phyloP scores from a whole-genome alignment of 768 basidiomycete species.

The Ephemerocybe angulata region DNA sequence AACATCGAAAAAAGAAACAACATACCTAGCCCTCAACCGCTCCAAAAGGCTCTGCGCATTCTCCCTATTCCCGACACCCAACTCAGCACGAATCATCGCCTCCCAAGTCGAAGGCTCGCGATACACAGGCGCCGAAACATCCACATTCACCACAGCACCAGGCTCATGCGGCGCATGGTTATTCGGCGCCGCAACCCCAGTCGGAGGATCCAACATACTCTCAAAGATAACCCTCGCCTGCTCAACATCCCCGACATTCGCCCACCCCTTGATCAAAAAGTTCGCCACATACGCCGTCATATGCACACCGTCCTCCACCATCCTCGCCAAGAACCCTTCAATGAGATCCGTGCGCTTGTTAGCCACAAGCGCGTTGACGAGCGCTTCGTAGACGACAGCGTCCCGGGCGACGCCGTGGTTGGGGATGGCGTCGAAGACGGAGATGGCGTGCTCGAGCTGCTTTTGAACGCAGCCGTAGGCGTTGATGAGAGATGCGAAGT shows the following conservation, averaged over 20 bases:
- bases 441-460: constrained; percentile 72
- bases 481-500: constrained; percentile 82
- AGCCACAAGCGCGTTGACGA: constrained; percentile 82
- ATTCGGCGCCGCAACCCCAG: constrained; percentile 81
- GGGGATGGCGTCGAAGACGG: constrained; percentile 72
- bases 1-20: constrained; percentile 6
- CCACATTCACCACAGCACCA: constrained; percentile 26
- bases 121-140: constrained; percentile 61
- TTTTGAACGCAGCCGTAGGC: constrained; percentile 80
- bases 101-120: constrained; percentile 96
- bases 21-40: constrained; percentile 69
- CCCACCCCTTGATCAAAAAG: constrained; percentile 68
- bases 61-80: constrained; percentile 71
- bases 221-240: constrained; percentile 79
- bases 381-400: constrained; percentile 83
- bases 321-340: constrained; percentile 58
- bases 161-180: constrained; percentile 79
- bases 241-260: constrained; percentile 66
- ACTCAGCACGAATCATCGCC: constrained; percentile 89
- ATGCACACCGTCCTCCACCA: constrained; percentile 62
- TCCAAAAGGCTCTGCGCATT: constrained; percentile 66
- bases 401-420: constrained; percentile 49
- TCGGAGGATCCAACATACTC: constrained; percentile 69
- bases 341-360: constrained; percentile 77
- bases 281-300: constrained; percentile 97